phyloP scores from a whole-genome alignment of 257 asterid genomes.

The Jacaranda copaia region DNA sequence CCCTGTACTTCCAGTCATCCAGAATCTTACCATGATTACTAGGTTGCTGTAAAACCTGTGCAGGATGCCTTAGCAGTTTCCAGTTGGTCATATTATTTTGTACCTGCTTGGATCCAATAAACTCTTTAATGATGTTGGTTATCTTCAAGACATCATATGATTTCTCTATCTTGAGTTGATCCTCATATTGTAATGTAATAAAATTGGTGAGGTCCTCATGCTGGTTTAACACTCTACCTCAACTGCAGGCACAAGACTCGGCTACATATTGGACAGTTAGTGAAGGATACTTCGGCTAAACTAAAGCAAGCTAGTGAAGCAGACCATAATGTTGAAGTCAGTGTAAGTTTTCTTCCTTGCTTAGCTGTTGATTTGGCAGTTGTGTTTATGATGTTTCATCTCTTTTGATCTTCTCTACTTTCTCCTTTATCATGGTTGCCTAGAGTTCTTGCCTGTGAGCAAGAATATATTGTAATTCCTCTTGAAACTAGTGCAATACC shows the following conservation, averaged over 20 bases:
- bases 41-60: not conserved
- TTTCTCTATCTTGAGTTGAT: not conserved
- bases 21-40: not conserved
- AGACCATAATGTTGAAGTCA: conserved; percentile 76
- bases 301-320: conserved; percentile 94
- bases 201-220: conserved; percentile 16
- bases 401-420: not conserved
- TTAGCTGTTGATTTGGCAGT: conserved; percentile 7
- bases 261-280: conserved; percentile 82
- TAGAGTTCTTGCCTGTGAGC: not conserved
- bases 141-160: not conserved
- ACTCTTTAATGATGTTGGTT: conserved; percentile 8
- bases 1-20: conserved; percentile 3
- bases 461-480: not conserved
- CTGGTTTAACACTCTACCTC: conserved; percentile 12
- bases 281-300: conserved; percentile 94
- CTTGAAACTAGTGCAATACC: too few species aligned
- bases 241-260: conserved; percentile 83
- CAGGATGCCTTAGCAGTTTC: not conserved
- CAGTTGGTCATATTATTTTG: not conserved
- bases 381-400: conserved; percentile 16
- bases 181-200: conserved; percentile 1
- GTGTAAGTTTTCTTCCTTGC: conserved; percentile 56
- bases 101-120: not conserved
- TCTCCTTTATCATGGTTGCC: conserved; percentile 1